Evolutionary conservation across 2,329 filamentous ascomycete species (phyloP), one percentile per base, ranked within the genome.

Genomic region (Beauveria varroae): DNA sequence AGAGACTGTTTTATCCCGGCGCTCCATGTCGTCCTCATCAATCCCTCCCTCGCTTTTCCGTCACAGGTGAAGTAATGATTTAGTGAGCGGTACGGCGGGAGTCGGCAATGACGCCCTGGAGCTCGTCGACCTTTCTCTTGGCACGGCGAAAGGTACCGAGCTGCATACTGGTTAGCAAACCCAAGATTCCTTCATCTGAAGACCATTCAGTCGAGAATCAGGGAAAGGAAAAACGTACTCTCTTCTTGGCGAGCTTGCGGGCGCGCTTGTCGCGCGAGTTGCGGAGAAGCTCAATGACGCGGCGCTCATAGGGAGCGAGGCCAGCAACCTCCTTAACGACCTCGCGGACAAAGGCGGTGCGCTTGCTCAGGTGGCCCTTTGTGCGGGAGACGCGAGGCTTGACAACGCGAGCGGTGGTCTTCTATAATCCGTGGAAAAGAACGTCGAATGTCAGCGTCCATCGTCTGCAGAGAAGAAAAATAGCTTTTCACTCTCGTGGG

Each of bases 211-310:
- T 3, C 20, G 20, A 12, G 12, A 3, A 22, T 20, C 3, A 46
- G 10, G 5, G 20, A 12, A 46, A 22, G 34, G 34, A 18, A 53
- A 30, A 63, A 86, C 89, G 71, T 86, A 93, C 90, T 80, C 93
- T 88, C 90, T 96, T 97, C 93, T 98, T 98, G 75, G 93, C 93
- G 75, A 97, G 90, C 89, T 97, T 97, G 73, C 93, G 87, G 75
- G 93, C 93, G 81, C 93, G 91, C 91, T 98, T 98, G 83, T 99
- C 95, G 85, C 96, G 96, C 84, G 86, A 89, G 90, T 99, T 99
- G 75, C 95, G 91, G 81, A 99, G 89, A 78, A 99, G 84, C 87
- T 99, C 95, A 77, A 99, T 96, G 72, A 99, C 91, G 77, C 95
- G 92, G 81, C 95, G 93, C 88, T 99, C 95, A 79, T 99, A 95